These are phyloP conservation scores for Pyronema omphalodes DNA, from an alignment of 495 filamentous ascomycete genomes.

Conservation along the genomic window DNA sequence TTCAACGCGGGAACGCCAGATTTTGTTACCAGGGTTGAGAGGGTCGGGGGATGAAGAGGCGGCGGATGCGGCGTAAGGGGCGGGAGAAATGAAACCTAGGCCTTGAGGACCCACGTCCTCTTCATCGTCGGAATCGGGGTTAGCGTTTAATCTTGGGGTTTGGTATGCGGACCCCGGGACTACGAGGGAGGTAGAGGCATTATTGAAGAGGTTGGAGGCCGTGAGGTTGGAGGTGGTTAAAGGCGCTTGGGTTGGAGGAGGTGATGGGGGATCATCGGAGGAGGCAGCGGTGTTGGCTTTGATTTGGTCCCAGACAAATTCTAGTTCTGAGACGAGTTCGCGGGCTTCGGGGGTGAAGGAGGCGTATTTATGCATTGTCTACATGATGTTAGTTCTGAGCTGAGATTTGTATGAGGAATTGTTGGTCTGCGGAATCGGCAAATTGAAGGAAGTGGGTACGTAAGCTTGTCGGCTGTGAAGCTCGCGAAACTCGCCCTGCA, in stretches of 20 bases:
- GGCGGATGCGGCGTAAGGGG: slow-evolving; percentile 24
- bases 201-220: slow-evolving; percentile 14
- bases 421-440: no score
- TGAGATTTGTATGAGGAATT: no score
- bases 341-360: slow-evolving; percentile 65
- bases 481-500: no score
- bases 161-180: background rate
- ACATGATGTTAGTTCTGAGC: background rate
- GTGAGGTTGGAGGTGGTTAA: slow-evolving; percentile 13
- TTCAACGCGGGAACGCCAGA: slow-evolving; percentile 69
- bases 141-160: slow-evolving; percentile 7
- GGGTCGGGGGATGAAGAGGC: background rate
- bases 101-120: slow-evolving; percentile 24
- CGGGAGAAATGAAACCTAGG: slow-evolving; percentile 17
- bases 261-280: slow-evolving; percentile 28
- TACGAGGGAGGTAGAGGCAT: background rate
- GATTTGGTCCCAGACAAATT: slow-evolving; percentile 97
- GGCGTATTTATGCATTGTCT: slow-evolving; percentile 86
- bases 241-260: slow-evolving; percentile 16
- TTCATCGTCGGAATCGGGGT: slow-evolving; percentile 25
- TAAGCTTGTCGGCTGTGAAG: no score
- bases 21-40: background rate
- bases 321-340: slow-evolving; percentile 78
- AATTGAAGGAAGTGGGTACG: no score
- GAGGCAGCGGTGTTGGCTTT: slow-evolving; percentile 59